These are phyloP conservation scores for Boletus rex-veris DNA, from an alignment of 768 basidiomycete species.

Conservation along the genomic window DNA sequence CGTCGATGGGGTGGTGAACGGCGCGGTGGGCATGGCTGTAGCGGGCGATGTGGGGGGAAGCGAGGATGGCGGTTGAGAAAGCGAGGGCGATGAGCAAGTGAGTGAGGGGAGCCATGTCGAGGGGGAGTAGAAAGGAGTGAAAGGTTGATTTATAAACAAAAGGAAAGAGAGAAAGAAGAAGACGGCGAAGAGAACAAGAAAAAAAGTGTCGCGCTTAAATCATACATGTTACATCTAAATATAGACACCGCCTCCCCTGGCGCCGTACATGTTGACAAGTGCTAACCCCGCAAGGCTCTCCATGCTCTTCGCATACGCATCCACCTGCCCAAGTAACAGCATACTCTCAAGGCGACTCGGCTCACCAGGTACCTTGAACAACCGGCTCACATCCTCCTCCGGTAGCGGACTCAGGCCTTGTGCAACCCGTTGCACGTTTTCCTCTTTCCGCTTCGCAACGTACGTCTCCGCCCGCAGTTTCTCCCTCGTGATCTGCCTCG, in stretches of 20 bases:
- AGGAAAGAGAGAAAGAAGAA: background rate
- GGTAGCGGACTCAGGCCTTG: slow-evolving; percentile 86
- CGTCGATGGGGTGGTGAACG: background rate
- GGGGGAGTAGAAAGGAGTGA: slow-evolving; percentile 14
- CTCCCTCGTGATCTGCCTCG: slow-evolving; percentile 86
- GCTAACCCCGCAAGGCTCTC: slow-evolving; percentile 56
- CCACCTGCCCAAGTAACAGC: slow-evolving; percentile 83
- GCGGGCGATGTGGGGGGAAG: slow-evolving; percentile 38
- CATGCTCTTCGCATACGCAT: slow-evolving; percentile 77
- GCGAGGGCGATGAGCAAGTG: slow-evolving; percentile 40
- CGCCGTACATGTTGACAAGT: slow-evolving; percentile 84
- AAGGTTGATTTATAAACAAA: slow-evolving; percentile 1
- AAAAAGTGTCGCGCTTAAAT: background rate
- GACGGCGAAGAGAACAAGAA: too few relatives aligned
- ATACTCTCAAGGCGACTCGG: slow-evolving; percentile 86
- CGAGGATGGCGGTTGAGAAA: slow-evolving; percentile 36
- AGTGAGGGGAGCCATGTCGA: slow-evolving; percentile 34
- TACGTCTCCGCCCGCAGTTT: slow-evolving; percentile 74
- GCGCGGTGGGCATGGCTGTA: slow-evolving; percentile 23
- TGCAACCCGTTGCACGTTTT: slow-evolving; percentile 72
- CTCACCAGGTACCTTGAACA: slow-evolving; percentile 87
- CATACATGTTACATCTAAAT: background rate
- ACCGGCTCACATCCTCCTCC: slow-evolving; percentile 76
- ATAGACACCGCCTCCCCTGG: slow-evolving; percentile 28
- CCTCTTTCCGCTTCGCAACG: slow-evolving; percentile 83